Base-by-base conservation (phyloP, 805 yeast species). In the Suhomyces kilbournensis region DNA sequence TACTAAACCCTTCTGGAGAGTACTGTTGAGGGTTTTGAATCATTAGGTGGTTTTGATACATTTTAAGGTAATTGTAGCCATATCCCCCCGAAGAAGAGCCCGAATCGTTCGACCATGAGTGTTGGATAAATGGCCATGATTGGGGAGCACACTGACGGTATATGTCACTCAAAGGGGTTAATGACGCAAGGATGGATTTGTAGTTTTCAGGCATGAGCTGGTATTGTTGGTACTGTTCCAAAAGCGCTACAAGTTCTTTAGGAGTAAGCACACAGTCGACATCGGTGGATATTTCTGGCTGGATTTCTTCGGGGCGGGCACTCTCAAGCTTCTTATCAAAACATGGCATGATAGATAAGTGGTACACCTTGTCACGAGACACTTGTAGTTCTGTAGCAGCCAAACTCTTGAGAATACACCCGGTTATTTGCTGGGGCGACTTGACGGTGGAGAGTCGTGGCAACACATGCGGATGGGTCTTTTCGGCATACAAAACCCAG, bases 261-360 rank as follows among this genome's bases (percentile, higher is more conserved):
- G 98, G 91, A 0, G 99, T 94, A 20, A 94, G 80, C 3, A 94
- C 99, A 72, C 97, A 89, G 66, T 94, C 97, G 10, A 94, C 97
- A 62, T 90, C 97, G 4, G 60, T 53, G 3, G 57, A 43, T 8
- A 44, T n/a, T 3, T 56, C 59, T 4, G 51, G 44, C 4, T 58
- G 68, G 17, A 70, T 75, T 49, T 77, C 72, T 57, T 90, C 97
- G 0, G 88, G 85, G 55, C 98, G 78, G 3, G 96, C 91, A 25
- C 97, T 94, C 71, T 94, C 99, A 42, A 92, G 77, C 68, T 94
- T 94, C 71, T 94, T 94, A 68, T 94, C 99, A 67, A 94, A 94
- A 62, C 98, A 93, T 1, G 99, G 98, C 98, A 93, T 93, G 19
- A 94, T 75, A 7, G 94, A 81, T 50, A 94, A 70, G 66, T 93